A percentile compares a stretch with the other conserved stretches of the same genome.
Evolutionary conservation across 2,329 filamentous ascomycete genomes (phyloP).

Genomic region (Penicillium decumbens): DNA sequence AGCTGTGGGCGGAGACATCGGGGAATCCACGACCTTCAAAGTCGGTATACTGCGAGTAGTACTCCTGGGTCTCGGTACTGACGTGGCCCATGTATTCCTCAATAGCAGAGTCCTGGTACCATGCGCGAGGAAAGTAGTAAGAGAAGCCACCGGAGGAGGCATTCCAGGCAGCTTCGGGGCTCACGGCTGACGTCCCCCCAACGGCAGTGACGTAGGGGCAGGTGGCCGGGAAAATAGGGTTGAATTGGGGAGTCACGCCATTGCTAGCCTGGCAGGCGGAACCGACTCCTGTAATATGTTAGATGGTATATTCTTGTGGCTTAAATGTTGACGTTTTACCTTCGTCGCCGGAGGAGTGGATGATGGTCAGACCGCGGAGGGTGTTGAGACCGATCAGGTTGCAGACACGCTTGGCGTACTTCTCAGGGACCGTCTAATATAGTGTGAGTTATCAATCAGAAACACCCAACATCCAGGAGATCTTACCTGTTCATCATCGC

Average conservation of each 20-base stretch:
- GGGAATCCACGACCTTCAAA: constrained; percentile 51
- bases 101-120: constrained; percentile 47
- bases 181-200: constrained; percentile 53
- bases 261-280: constrained; percentile 57
- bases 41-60: constrained; percentile 46
- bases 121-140: constrained; percentile 47
- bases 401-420: constrained; percentile 60
- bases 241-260: constrained; percentile 53
- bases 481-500: constrained; percentile 53
- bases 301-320: background rate
- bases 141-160: constrained; percentile 49
- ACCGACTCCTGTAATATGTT: constrained; percentile 46
- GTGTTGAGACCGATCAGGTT: constrained; percentile 61
- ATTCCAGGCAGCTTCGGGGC: constrained; percentile 48
- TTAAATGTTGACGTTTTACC: constrained; percentile 10
- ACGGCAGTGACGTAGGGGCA: constrained; percentile 67
- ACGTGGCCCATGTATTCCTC: constrained; percentile 44
- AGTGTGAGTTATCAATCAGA: background rate
- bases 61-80: constrained; percentile 33
- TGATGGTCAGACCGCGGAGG: constrained; percentile 61
- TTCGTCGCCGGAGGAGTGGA: constrained; percentile 58
- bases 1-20: constrained; percentile 58
- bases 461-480: too few species aligned
- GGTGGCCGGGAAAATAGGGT: constrained; percentile 60
- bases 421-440: constrained; percentile 53